Base-by-base conservation (phyloP, 2,329 filamentous ascomycete species). In the Blumeria hordei region DNA sequence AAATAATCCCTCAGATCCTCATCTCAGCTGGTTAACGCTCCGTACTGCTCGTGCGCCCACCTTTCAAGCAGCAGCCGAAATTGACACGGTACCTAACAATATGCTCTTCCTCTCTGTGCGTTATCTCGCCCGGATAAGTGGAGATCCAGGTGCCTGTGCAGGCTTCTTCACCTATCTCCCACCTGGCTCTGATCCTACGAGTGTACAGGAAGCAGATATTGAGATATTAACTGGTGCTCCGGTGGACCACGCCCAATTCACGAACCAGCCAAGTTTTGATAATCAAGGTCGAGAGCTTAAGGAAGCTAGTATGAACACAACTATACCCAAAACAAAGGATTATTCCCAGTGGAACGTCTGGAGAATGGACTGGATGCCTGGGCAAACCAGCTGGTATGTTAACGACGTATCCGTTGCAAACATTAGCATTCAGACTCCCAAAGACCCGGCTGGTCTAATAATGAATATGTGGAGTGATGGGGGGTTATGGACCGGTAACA, bases 401-500 rank as follows among this genome's bases (percentile, higher is more conserved):
- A 64, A 65, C 54, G 64, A 60, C 0, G 51, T 55, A 12, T 58
- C 54, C 0, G 61, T 64, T 0, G 63, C 62, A 1, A 61, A 61
- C 54, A 63, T 64, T 12, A 57, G 55, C 16, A 63, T 59, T 47
- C 63, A 65, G 34, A 58, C 57, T 3, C 64, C 63, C 0, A 58
- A 57, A 34, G 55, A 58, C 43, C 64, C 63, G 1, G 57, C 59
- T 1, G 57, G 59, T 1, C 47, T 65, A 45, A 61, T 64, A 21
- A 8, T 64, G 2, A 65, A 65, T 58, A 65, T 65, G 62, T 65
- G 64, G 64, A 60, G 60, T 53, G 59, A 65, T 59, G 64, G 64
- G 0, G 62, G 63, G 0, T 51, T 57, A 8, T 65, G 64, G 64
- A 62, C 63, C 11, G 63, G 63, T 6, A 62, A 63, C 37, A 64